Conservation (phyloP, 2,329 filamentous ascomycete genomes). For the Alternaria tenuissima region DNA sequence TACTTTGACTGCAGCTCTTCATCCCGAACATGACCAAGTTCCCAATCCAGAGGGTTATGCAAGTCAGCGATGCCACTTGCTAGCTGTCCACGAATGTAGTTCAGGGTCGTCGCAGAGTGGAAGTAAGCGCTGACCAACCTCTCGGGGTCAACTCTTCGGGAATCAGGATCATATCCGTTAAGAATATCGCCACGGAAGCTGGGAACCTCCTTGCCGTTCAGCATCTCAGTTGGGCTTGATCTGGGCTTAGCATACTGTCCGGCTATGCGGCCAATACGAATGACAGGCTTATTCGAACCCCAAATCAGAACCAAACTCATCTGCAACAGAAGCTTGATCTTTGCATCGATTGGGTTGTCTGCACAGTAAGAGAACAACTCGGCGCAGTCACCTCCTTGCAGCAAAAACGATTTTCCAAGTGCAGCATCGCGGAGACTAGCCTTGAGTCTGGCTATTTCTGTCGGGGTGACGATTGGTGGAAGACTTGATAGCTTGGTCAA, state of each 20-base stretch:
- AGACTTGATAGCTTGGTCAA: slow-evolving; percentile 71
- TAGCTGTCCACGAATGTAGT: slow-evolving; percentile 86
- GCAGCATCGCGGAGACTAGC: slow-evolving; percentile 84
- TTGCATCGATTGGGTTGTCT: slow-evolving; percentile 87
- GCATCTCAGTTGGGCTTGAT: slow-evolving; percentile 83
- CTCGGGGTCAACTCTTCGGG: slow-evolving; percentile 80
- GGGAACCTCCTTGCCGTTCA: slow-evolving; percentile 81
- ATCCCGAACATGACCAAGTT: slow-evolving; percentile 87
- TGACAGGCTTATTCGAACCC: slow-evolving; percentile 81
- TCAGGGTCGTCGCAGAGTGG: slow-evolving; percentile 91
- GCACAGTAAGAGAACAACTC: slow-evolving; percentile 98
- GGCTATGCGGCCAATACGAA: slow-evolving; percentile 94
- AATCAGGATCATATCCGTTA: slow-evolving; percentile 82
- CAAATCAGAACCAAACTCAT: slow-evolving; percentile 97
- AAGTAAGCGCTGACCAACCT: slow-evolving; percentile 92
- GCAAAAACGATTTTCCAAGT: slow-evolving; percentile 86
- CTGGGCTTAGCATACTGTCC: slow-evolving; percentile 97
- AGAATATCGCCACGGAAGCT: slow-evolving; percentile 96
- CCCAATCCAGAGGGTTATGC: slow-evolving; percentile 94
- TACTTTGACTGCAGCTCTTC: slow-evolving; percentile 86
- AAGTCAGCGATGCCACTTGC: slow-evolving; percentile 91
- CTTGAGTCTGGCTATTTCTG: slow-evolving; percentile 82
- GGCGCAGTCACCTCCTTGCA: slow-evolving; percentile 96
- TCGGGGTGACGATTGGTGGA: slow-evolving; percentile 80
- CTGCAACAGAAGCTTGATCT: slow-evolving; percentile 94